phyloP scores from a whole-genome alignment of 2,329 filamentous ascomycete species.

The Cordyceps cateniannulata region DNA sequence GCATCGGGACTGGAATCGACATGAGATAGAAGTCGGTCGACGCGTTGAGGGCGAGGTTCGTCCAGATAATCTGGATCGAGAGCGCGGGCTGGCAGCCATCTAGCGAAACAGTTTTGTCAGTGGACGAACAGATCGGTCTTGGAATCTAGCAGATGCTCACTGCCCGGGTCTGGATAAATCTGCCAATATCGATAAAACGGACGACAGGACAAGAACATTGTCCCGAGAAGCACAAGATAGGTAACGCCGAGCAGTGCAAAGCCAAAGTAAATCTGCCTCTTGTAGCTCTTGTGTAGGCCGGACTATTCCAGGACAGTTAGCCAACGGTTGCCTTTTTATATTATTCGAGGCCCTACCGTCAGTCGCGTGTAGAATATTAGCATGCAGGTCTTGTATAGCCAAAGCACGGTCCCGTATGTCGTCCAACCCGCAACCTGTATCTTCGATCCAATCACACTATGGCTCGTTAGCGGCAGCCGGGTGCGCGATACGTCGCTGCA shows the following conservation, averaged over 20 bases:
- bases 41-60: constrained; percentile 30
- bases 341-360: constrained; percentile 27
- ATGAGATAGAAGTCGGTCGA: constrained; percentile 34
- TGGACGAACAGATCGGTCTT: constrained; percentile 17
- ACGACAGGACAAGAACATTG: constrained; percentile 28
- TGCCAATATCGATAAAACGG: constrained; percentile 35
- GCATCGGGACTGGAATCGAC: constrained; percentile 39
- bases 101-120: constrained; percentile 35
- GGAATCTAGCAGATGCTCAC: constrained; percentile 18
- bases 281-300: constrained; percentile 23
- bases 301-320: constrained; percentile 19
- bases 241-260: constrained; percentile 27
- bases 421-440: constrained; percentile 47
- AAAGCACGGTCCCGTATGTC: constrained; percentile 42
- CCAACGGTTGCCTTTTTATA: constrained; percentile 1
- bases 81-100: constrained; percentile 33
- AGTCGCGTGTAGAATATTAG: constrained; percentile 46
- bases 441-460: constrained; percentile 44
- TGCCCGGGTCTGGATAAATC: constrained; percentile 35
- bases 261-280: constrained; percentile 24
- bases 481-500: neutral
- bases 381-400: constrained; percentile 47
- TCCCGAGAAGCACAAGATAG: constrained; percentile 27
- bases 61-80: constrained; percentile 33
- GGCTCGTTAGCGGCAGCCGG: constrained; percentile 9